Evolutionary conservation across 2,329 filamentous ascomycete species (phyloP).

Genomic region (Aureobasidium vineae): DNA sequence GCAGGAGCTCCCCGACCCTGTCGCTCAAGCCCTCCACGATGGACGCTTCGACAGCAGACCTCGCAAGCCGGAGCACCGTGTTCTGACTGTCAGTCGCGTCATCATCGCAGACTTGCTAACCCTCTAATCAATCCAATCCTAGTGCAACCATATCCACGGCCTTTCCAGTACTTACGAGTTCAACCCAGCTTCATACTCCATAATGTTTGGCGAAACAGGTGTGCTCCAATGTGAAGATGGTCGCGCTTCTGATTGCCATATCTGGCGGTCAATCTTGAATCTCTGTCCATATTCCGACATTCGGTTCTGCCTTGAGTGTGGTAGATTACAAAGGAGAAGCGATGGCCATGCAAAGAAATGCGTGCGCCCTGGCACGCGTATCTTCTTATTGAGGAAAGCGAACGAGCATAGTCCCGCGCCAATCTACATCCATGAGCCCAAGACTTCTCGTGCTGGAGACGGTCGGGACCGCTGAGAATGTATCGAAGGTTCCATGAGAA

Average conservation of each 20-base stretch:
- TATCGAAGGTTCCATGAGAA: too few species aligned
- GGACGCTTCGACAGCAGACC: neutral
- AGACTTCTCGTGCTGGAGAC: too few species aligned
- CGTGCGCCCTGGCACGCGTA: neutral
- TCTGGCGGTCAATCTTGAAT: neutral
- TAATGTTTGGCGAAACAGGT: neutral
- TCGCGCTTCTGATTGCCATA: neutral
- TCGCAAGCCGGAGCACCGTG: neutral
- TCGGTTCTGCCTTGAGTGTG: neutral
- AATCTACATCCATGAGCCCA: too few species aligned
- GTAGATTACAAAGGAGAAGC: neutral
- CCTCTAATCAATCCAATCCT: neutral
- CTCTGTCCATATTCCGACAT: neutral
- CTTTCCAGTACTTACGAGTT: neutral
- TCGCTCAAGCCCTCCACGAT: neutral
- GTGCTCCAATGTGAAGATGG: neutral
- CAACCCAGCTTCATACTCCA: neutral
- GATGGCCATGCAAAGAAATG: neutral
- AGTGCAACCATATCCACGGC: neutral
- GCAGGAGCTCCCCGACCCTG: neutral
- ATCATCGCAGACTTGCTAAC: neutral
- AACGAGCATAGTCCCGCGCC: too few species aligned
- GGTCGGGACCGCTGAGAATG: too few species aligned
- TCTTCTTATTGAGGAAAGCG: too few species aligned
- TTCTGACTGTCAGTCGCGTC: neutral